Evolutionary conservation across 169 alveolate genomes (phyloP).

Genomic region (Cryptosporidium meleagridis): DNA sequence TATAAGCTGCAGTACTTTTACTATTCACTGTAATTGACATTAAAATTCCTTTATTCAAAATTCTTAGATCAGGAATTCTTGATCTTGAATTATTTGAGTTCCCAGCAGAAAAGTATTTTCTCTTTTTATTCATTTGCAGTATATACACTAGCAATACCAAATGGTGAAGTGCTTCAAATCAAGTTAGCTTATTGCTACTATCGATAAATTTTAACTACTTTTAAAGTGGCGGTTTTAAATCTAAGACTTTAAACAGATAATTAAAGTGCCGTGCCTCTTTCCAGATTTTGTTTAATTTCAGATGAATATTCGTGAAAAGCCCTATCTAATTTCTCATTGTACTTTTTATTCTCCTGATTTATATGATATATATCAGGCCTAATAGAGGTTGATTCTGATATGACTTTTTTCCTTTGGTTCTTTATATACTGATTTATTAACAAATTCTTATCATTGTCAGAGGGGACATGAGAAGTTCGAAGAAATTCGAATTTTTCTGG

Average conservation of each 20-base stretch:
- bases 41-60: conserved; percentile 30
- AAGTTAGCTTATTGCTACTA: too few species aligned
- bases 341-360: conserved; percentile 20
- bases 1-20: conserved; percentile 27
- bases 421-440: conserved; percentile 30
- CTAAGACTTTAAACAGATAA: neutral
- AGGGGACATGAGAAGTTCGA: conserved; percentile 33
- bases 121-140: neutral
- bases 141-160: neutral
- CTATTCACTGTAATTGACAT: conserved; percentile 60
- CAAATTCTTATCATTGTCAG: conserved; percentile 10
- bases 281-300: conserved; percentile 53
- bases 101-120: neutral
- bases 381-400: neutral
- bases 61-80: neutral
- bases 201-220: neutral
- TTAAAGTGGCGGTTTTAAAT: neutral
- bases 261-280: conserved; percentile 61
- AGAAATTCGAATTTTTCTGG: conserved; percentile 26
- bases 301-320: conserved; percentile 14
- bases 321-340: conserved; percentile 44
- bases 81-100: neutral
- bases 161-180: neutral
- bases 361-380: conserved; percentile 18
- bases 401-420: conserved; percentile 14